Percentiles rank a stretch among this genome's conserved stretches.
Conservation (phyloP, 768 basidiomycete species). For the Lentinus tigrinus region DNA sequence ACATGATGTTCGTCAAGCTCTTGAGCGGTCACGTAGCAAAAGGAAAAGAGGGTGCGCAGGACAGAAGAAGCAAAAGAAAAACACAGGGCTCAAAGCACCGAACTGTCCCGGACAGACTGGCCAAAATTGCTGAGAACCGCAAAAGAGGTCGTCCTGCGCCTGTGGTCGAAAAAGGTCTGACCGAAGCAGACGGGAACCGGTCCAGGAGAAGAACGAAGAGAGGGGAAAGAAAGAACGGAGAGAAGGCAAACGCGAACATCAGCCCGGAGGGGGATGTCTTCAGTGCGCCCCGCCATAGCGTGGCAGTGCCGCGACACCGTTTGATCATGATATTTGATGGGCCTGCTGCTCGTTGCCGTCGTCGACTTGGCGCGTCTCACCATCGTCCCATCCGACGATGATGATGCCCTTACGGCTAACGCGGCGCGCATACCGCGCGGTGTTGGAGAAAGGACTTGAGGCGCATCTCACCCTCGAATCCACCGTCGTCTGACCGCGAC, state of each 20-base stretch:
- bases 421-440: too few relatives aligned
- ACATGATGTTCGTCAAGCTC: slow-evolving; percentile 23
- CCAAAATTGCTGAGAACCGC: slow-evolving; percentile 23
- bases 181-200: slow-evolving; percentile 30
- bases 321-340: slow-evolving; percentile 18
- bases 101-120: slow-evolving; percentile 29
- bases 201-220: slow-evolving; percentile 19
- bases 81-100: slow-evolving; percentile 19
- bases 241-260: slow-evolving; percentile 18
- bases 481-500: neutral
- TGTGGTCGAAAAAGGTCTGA: slow-evolving; percentile 28
- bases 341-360: slow-evolving; percentile 4
- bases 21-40: slow-evolving; percentile 28
- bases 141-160: slow-evolving; percentile 44
- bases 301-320: neutral
- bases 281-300: slow-evolving; percentile 8
- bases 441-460: too few relatives aligned
- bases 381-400: neutral
- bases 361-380: slow-evolving; percentile 5
- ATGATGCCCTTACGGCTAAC: neutral
- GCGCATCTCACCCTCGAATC: too few relatives aligned
- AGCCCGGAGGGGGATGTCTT: slow-evolving; percentile 12
- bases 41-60: slow-evolving; percentile 17
- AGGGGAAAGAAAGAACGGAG: slow-evolving; percentile 14
- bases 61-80: slow-evolving; percentile 20